Evolutionary conservation across 345 rosid species (phyloP), one percentile per base, ranked within the genome.

Genomic region (Corymbia maculata): DNA sequence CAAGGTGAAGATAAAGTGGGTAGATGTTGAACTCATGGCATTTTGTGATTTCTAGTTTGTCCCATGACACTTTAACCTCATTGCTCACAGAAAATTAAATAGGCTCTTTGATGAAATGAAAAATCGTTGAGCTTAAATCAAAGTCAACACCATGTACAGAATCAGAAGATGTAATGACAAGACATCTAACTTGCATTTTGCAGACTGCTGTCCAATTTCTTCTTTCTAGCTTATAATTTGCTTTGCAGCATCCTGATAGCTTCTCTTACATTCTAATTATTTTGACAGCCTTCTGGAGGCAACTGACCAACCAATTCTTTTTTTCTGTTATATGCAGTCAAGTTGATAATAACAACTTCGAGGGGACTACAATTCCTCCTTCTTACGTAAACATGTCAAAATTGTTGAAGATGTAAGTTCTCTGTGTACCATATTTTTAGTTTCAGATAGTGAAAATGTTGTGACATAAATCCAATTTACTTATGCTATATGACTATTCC

Each of bases 261-360:
- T 75, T 9, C 80, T 36, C 49, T 36, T n/a, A 19, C 44, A 51
- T 30, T 52, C 45, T 21, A 51, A 53, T 86, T 52, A 26, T 21
- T 17, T n/a, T n/a, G n/a, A n/a, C n/a, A n/a, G n/a, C n/a, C n/a
- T n/a, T n/a, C n/a, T n/a, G n/a, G n/a, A n/a, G n/a, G n/a, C n/a
- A n/a, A n/a, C n/a, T n/a, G n/a, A n/a, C n/a, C n/a, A 57, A 0
- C 70, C 52, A 45, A 30, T 16, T 50, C 51, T 51, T 24, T 49
- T 49, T 30, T 15, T 91, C 89, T 91, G 52, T 90, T 88, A 49
- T 52, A 88, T 92, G 93, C 95, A 98, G 99, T 85, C 99, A 98
- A 88, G 93, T 95, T 64, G 99, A 98, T 90, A 97, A 97, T 91
- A 98, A 98, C 95, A 90, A 95, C 91, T 98, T 98, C 57, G 93